phyloP scores from a whole-genome alignment of 1,284 basidiomycete genomes.

The Puccinia horiana region DNA sequence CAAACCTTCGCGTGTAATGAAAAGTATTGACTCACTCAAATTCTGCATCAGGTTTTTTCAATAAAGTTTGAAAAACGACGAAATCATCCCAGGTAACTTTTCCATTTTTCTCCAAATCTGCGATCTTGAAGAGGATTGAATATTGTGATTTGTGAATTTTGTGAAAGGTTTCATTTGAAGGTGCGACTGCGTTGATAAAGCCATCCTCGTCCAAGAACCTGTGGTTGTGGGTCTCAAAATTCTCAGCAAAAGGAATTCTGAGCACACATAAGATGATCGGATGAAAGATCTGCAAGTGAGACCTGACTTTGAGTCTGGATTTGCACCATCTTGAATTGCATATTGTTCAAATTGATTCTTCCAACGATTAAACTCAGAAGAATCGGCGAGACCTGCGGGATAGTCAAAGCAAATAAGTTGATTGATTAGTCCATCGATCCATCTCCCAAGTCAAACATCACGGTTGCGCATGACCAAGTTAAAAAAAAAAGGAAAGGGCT shows the following conservation, averaged over 20 bases:
- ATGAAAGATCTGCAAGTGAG: neutral
- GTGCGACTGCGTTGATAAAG: slow-evolving; percentile 46
- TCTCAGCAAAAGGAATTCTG: neutral
- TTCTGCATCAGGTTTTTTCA: slow-evolving; percentile 83
- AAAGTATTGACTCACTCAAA: slow-evolving; percentile 62
- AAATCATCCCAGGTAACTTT: slow-evolving; percentile 91
- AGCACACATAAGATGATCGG: neutral
- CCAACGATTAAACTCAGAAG: slow-evolving; percentile 30
- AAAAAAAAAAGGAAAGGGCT: neutral
- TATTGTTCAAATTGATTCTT: slow-evolving; percentile 40
- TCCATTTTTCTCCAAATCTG: slow-evolving; percentile 74
- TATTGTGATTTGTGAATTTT: slow-evolving; percentile 50
- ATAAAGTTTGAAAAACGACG: slow-evolving; percentile 82
- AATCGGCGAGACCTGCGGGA: neutral
- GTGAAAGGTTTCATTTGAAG: slow-evolving; percentile 24
- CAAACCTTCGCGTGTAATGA: neutral
- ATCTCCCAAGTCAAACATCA: neutral
- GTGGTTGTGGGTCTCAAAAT: neutral
- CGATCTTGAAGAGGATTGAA: slow-evolving; percentile 74
- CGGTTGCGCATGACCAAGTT: neutral
- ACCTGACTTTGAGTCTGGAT: neutral
- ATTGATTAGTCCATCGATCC: neutral
- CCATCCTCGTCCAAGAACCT: slow-evolving; percentile 45
- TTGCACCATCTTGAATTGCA: slow-evolving; percentile 8
- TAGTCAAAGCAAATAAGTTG: neutral